Evolutionary conservation across 371 early-diverging fungal species (phyloP).

Genomic region (Mortierella sp.): DNA sequence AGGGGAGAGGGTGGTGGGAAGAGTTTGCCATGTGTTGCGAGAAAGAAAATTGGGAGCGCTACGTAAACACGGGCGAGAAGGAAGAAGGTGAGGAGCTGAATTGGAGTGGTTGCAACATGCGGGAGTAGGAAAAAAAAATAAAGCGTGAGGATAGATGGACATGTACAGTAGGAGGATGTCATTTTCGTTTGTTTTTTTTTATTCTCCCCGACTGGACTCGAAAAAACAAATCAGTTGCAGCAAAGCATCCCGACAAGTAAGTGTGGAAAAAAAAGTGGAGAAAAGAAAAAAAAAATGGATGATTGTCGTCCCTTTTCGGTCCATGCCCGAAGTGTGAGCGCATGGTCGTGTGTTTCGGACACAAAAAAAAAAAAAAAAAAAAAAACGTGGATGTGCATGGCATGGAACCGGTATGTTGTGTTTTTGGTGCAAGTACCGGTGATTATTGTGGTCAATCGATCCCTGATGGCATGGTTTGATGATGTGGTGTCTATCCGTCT

Average conservation of each 20-base stretch:
- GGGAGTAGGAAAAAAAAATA: no score
- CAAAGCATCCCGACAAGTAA: slow-evolving; percentile 3
- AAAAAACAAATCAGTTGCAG: background rate
- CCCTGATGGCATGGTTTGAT: background rate
- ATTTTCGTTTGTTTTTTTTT: background rate
- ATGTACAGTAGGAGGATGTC: background rate
- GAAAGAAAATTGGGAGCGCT: no score
- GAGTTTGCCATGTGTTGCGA: slow-evolving; percentile 10
- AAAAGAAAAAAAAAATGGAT: background rate
- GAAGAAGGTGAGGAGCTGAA: no score
- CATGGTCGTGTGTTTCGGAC: no score
- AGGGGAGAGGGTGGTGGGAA: no score
- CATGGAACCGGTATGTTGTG: no score
- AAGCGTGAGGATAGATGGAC: no score
- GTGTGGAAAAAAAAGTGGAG: background rate
- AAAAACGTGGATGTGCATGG: slow-evolving; percentile 8
- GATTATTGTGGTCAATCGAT: background rate
- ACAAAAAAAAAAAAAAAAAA: background rate
- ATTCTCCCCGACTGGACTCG: background rate
- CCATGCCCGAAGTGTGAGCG: background rate
- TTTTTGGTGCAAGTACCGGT: background rate
- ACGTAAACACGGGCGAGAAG: no score
- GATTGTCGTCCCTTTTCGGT: background rate
- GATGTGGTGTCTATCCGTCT: no score
- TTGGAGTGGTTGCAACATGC: no score